Base-by-base conservation (phyloP, 1,284 basidiomycete species). In the Hypsizygus ulmarius region DNA sequence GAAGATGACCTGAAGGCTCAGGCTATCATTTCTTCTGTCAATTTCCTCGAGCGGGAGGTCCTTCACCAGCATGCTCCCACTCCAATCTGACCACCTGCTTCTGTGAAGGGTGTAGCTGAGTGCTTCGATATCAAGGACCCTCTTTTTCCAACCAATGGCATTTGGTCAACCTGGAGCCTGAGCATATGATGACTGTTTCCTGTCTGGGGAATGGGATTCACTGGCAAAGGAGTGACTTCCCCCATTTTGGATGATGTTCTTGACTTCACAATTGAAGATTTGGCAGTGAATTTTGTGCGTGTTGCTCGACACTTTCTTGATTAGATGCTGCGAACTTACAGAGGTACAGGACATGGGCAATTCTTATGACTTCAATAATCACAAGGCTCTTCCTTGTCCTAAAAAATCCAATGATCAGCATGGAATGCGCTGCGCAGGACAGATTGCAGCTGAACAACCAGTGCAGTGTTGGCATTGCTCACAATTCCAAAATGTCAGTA, bases 381-480 rank as follows among this genome's bases (percentile, higher is more conserved):
- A 99, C 63, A 83, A 82, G 21, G 74, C 82, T n/a, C 74, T 97
- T 9, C 97, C 97, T 2, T 87, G 85, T 40, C 97, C 97, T 0
- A 80, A 87, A 42, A 80, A 93, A 35, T 77, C 75, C n/a, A 93
- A 97, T 58, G 97, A 99, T 62, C 90, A 90, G 64, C 97, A 99
- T 64, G 97, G 97, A n/a, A 99, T 97, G 0, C 88, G 97, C 3
- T 99, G 97, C 64, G 96, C 96, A 0, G 97, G 97, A 28, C 96
- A 99, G 68, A 89, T 99, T 48, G 94, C 92, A 14, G 97, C 97
- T 2, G 67, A 98, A 99, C 69, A 85, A 91, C 55, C 88, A 87
- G 0, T 99, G 97, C 61, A 97, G 97, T 37, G 79, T 99, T 7
- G 97, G 97, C 8, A 90, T 99, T 43, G 93, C 97, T 1, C 93